phyloP scores from a whole-genome alignment of 345 rosid species.

The Cardamine occulta region DNA sequence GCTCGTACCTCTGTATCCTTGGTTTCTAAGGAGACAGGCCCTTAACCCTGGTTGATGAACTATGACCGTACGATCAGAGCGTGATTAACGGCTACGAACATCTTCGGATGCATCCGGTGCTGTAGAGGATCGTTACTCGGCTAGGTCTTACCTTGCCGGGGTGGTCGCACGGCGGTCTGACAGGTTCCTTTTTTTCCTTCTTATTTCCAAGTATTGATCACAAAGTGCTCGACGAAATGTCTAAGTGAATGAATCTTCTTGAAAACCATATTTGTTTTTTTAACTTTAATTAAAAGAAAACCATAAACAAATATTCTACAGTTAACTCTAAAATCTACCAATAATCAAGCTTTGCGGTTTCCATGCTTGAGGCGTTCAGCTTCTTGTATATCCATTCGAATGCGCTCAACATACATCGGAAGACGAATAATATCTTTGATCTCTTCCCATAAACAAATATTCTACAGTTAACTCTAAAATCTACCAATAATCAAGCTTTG shows the following conservation, averaged over 20 bases:
- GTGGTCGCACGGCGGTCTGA: conserved; percentile 1
- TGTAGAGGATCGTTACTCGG: conserved; percentile 3
- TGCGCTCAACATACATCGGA: conserved; percentile 86
- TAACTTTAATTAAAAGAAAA: too few relatives aligned
- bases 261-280: too few relatives aligned
- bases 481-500: neutral
- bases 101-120: neutral
- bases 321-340: conserved; percentile 3
- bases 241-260: too few relatives aligned
- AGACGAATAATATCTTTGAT: conserved; percentile 67
- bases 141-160: too few relatives aligned
- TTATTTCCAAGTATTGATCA: too few relatives aligned
- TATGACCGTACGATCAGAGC: neutral
- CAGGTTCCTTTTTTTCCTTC: neutral
- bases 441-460: conserved; percentile 38
- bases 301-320: too few relatives aligned
- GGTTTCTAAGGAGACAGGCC: neutral
- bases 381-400: conserved; percentile 50
- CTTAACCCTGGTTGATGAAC: neutral
- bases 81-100: neutral
- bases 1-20: neutral
- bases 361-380: conserved; percentile 18
- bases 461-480: neutral
- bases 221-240: too few relatives aligned
- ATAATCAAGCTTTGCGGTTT: conserved; percentile 1